phyloP scores from a whole-genome alignment of 2,329 filamentous ascomycete genomes.

The Bipolaris gigantea region DNA sequence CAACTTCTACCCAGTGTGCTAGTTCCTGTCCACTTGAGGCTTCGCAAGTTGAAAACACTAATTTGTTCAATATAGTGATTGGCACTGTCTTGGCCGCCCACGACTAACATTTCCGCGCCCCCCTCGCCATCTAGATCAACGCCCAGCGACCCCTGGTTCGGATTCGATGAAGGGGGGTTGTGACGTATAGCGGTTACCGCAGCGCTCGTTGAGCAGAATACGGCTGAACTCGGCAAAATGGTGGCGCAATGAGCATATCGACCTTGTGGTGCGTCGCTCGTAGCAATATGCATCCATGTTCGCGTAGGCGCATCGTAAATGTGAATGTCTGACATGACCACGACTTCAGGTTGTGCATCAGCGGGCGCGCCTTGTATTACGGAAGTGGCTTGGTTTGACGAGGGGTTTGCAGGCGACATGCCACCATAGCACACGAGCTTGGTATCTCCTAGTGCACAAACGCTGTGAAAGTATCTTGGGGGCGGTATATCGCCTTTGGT shows the following conservation, averaged over 20 bases:
- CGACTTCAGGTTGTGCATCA: conserved; percentile 80
- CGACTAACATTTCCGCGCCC: conserved; percentile 95
- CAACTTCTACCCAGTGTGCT: conserved; percentile 87
- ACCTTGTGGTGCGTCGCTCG: conserved; percentile 83
- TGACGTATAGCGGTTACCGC: conserved; percentile 86
- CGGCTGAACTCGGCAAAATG: conserved; percentile 83
- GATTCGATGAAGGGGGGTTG: conserved; percentile 78
- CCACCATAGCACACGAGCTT: conserved; percentile 98
- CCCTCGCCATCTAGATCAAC: conserved; percentile 87
- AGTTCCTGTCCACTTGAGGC: conserved; percentile 92
- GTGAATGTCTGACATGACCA: conserved; percentile 97
- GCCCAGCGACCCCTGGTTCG: conserved; percentile 85
- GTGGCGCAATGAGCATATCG: conserved; percentile 96
- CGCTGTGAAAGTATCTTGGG: conserved; percentile 94
- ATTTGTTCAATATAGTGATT: conserved; percentile 99
- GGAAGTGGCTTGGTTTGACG: conserved; percentile 41
- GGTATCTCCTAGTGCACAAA: conserved; percentile 89
- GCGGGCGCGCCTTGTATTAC: conserved; percentile 44
- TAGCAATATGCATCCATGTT: conserved; percentile 82
- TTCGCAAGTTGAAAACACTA: conserved; percentile 94
- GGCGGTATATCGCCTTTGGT: conserved; percentile 82
- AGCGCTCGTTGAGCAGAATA: conserved; percentile 81
- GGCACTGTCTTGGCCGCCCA: conserved; percentile 93
- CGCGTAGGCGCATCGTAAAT: conserved; percentile 84
- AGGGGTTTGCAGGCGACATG: conserved; percentile 77